These are phyloP conservation scores for Mycena indigotica DNA, from an alignment of 768 basidiomycete species.

Conservation along the genomic window DNA sequence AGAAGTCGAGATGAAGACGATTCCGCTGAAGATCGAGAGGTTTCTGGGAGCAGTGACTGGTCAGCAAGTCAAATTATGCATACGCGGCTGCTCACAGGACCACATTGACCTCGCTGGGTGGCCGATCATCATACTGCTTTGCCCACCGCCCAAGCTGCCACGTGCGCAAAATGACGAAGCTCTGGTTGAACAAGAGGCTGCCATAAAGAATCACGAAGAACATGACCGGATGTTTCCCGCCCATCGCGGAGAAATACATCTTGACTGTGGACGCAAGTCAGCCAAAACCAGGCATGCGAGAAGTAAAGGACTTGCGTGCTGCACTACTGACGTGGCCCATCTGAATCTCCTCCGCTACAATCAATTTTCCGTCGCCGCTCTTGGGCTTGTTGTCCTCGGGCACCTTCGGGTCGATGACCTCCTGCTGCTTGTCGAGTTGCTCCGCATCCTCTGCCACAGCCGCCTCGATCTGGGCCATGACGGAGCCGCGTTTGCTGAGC, in stretches of 20 bases:
- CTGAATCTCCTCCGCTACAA: constrained; percentile 62
- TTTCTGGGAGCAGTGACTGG: too few relatives aligned
- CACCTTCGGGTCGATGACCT: constrained; percentile 26
- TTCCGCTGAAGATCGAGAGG: neutral
- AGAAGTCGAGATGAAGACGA: neutral
- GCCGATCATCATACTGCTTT: constrained; percentile 10
- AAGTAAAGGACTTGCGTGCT: constrained; percentile 1
- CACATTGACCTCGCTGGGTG: constrained; percentile 10
- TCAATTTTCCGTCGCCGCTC: constrained; percentile 52
- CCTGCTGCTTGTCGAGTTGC: constrained; percentile 27
- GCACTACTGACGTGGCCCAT: constrained; percentile 57
- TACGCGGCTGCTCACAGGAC: constrained; percentile 6
- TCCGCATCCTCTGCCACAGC: constrained; percentile 42
- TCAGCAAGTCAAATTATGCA: too few relatives aligned
- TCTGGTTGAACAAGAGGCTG: constrained; percentile 5
- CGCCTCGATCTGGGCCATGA: constrained; percentile 31
- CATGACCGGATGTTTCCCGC: constrained; percentile 8
- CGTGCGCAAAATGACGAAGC: constrained; percentile 2
- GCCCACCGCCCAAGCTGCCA: constrained; percentile 23
- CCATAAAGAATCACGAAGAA: constrained; percentile 13
- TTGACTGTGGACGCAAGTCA: constrained; percentile 27
- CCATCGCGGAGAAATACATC: constrained; percentile 16
- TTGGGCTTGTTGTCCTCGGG: constrained; percentile 23
- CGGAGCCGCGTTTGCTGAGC: constrained; percentile 35
- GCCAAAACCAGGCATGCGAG: neutral